phyloP scores from a whole-genome alignment of 2,329 filamentous ascomycete species.

The Coccinonectria pachysandricola region DNA sequence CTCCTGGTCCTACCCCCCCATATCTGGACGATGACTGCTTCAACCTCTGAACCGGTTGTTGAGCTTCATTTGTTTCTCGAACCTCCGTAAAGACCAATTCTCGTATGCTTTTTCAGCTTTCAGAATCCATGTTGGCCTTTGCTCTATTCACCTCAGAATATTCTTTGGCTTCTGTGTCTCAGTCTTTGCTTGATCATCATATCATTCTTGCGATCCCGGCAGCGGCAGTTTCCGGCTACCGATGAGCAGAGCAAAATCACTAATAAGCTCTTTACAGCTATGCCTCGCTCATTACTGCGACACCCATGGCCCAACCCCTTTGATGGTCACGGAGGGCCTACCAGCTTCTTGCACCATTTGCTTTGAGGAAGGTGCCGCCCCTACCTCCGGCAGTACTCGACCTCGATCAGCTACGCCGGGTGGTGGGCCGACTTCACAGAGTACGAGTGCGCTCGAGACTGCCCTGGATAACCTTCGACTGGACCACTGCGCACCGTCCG shows the following conservation, averaged over 20 bases:
- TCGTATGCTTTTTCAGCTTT: no score
- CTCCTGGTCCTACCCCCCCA: no score
- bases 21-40: no score
- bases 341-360: constrained; percentile 51
- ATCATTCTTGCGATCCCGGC: no score
- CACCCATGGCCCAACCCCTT: constrained; percentile 56
- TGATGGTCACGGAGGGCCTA: constrained; percentile 60
- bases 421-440: constrained; percentile 22
- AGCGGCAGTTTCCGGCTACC: constrained; percentile 5
- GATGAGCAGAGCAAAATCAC: constrained; percentile 21
- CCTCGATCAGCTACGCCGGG: constrained; percentile 31
- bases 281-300: constrained; percentile 64
- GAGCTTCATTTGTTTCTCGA: no score
- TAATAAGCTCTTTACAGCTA: constrained; percentile 41
- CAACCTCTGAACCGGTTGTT: no score
- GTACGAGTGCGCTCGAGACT: constrained; percentile 33
- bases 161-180: constrained; percentile 2
- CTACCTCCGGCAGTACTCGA: constrained; percentile 19
- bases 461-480: constrained; percentile 38
- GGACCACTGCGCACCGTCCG: constrained; percentile 33
- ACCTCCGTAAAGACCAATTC: no score
- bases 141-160: constrained; percentile 7
- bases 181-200: constrained; percentile 2
- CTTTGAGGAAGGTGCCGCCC: constrained; percentile 32
- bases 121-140: constrained; percentile 9